phyloP scores from a whole-genome alignment of 306 rosid genomes.

The Senna siamea region DNA sequence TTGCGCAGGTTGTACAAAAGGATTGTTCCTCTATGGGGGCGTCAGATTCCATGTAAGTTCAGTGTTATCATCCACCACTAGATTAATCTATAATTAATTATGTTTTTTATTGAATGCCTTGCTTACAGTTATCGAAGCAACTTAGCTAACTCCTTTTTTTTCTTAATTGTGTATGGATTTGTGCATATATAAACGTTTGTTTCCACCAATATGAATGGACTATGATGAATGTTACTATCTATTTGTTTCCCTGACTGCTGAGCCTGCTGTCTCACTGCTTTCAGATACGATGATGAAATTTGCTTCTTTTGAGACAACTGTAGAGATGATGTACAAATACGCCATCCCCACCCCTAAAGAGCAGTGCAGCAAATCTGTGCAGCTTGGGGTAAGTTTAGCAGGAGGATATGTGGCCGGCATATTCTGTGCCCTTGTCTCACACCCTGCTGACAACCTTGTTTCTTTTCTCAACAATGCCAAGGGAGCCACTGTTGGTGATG shows the following conservation, averaged over 20 bases:
- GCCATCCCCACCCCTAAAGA: slow-evolving; percentile 53
- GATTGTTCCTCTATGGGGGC: slow-evolving; percentile 68
- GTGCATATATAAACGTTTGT: no score
- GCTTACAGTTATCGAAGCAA: neutral
- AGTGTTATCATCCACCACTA: neutral
- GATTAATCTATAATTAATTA: neutral
- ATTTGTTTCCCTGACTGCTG: neutral
- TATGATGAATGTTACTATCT: neutral
- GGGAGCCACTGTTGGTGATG: slow-evolving; percentile 57
- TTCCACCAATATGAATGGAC: neutral
- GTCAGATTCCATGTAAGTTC: slow-evolving; percentile 66
- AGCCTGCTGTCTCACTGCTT: no score
- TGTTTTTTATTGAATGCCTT: neutral
- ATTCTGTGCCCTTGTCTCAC: slow-evolving; percentile 53
- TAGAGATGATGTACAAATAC: slow-evolving; percentile 52
- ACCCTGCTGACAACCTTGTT: slow-evolving; percentile 61
- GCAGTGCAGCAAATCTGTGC: slow-evolving; percentile 44
- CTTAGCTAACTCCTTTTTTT: no score
- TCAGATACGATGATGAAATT: slow-evolving; percentile 68
- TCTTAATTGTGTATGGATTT: no score
- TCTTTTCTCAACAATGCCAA: slow-evolving; percentile 60
- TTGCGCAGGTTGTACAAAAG: slow-evolving; percentile 64
- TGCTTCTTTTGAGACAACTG: slow-evolving; percentile 47
- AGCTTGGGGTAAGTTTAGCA: slow-evolving; percentile 55
- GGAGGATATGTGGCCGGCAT: slow-evolving; percentile 56